Evolutionary conservation across 345 rosid genomes (phyloP), one percentile per base, ranked within the genome.

Genomic region (Litchi chinensis): DNA sequence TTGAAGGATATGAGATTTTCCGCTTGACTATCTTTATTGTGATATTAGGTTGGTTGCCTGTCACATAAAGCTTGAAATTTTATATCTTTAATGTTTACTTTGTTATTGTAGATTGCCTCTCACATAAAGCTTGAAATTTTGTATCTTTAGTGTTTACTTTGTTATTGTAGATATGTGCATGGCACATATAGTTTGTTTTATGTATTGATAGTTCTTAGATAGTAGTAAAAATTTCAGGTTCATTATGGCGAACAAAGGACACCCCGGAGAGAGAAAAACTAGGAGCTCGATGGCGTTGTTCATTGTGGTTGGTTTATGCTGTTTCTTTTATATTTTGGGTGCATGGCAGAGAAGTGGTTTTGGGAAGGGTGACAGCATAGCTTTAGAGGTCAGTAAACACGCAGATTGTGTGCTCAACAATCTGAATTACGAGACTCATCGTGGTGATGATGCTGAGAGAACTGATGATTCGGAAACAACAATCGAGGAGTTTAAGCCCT

Each of bases 331-430:
- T 73, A 83, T 90, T 28, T 72, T 91, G 84, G 93, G 95, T 44
- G 90, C 93, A 65, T 91, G 95, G 95, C 95, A 90, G 77, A 81
- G 88, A 76, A 91, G 91, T 84, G 92, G 90, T 39, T 90, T 89
- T 54, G 93, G 95, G 65, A 90, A 87, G 84, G 93, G 92, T 19
- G 91, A 87, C 72, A 85, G 84, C 68, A 87, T 88, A 68, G 91
- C 91, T 13, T 26, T 84, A 82, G 87, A 82, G 65, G 82, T 90
- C 66, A 87, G 88, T 11, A 85, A 83, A 77, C 84, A 81, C 66
- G 82, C 89, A 3, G 92, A 89, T 44, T 89, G 92, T 50, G 82
- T 87, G 69, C 72, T 87, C 43, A 79, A 87, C 0, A 87, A 86
- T 80, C 84, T 89, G 28, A 85, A 79, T 73, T 89, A 84, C 52